Evolutionary conservation across 257 asterid species (phyloP), one percentile per base, ranked within the genome.

Genomic region (Forsythia suspensa): DNA sequence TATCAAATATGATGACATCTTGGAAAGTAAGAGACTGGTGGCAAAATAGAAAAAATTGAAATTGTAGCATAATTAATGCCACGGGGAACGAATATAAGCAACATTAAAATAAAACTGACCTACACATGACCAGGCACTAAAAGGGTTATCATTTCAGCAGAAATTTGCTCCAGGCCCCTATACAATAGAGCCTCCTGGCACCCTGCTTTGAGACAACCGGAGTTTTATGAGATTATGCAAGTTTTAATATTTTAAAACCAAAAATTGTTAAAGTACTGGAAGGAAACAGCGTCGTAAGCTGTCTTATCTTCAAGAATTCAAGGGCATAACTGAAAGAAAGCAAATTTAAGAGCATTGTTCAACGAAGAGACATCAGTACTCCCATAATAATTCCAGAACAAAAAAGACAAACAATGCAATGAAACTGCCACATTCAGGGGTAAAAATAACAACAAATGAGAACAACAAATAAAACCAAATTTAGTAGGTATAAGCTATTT

Each of bases 191-290:
- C 94, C 92, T 87, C 93, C 91, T 61, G 86, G 85, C 87, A 85
- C 97, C 98, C 97, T 91, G 98, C 92, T 94, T 91, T 88, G 93
- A 92, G 93, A 90, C 97, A 94, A 90, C 85, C 91, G 91, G 79
- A 88, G 85, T 87, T 85, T 85, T 84, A 91, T 87, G 90, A 92
- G 95, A 85, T 85, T 84, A 82, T 80, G 87, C 83, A 78, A 69
- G 75, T 76, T 72, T 86, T 85, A 86, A 86, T 55, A 77, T 55
- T 82, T 81, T 76, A 80, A 71, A 82, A 77, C 88, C 88, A 34
- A 77, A 78, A 81, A 75, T 41, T 77, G 70, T 80, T 57, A 71
- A 84, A 85, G 44, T 68, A 87, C 85, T 75, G 85, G 91, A 86
- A 86, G 83, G 89, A 79, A 91, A 87, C 24, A 86, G 71, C 66